Percentiles rank a stretch among this genome's conserved stretches.
These are phyloP conservation scores for Nothophytophthora sp. DNA, from an alignment of 352 stramenopile species.

Conservation along the genomic window DNA sequence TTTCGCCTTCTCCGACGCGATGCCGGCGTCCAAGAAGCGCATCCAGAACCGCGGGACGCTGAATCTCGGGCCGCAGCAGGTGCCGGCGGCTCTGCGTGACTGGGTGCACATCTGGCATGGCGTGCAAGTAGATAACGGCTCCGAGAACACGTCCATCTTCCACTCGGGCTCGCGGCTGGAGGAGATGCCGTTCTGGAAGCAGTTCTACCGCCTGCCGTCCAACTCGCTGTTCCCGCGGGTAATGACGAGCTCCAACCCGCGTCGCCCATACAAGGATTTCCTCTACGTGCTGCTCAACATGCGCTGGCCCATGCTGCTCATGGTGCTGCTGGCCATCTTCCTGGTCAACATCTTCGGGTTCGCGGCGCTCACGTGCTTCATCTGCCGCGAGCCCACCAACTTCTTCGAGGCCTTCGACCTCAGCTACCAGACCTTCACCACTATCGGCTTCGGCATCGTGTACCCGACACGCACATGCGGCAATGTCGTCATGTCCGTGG, in stretches of 20 bases:
- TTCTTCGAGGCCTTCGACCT: slow-evolving; percentile 72
- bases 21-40: slow-evolving; percentile 81
- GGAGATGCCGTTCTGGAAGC: slow-evolving; percentile 66
- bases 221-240: slow-evolving; percentile 78
- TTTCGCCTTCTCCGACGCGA: slow-evolving; percentile 22
- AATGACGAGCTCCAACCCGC: slow-evolving; percentile 59
- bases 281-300: slow-evolving; percentile 85
- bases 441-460: slow-evolving; percentile 81
- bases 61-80: slow-evolving; percentile 47
- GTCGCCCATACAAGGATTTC: slow-evolving; percentile 80
- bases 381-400: slow-evolving; percentile 52
- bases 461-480: slow-evolving; percentile 69
- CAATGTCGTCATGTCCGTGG: slow-evolving; percentile 71
- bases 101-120: slow-evolving; percentile 87
- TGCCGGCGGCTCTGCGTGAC: slow-evolving; percentile 60
- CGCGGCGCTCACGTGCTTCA: slow-evolving; percentile 38
- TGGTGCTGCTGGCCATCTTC: slow-evolving; percentile 62
- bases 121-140: slow-evolving; percentile 57
- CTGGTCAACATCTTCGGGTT: slow-evolving; percentile 70
- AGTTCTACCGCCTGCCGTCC: slow-evolving; percentile 63
- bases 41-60: slow-evolving; percentile 59
- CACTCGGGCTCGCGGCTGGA: slow-evolving; percentile 66
- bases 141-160: slow-evolving; percentile 51
- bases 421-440: slow-evolving; percentile 87
- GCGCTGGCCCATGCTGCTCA: slow-evolving; percentile 73